These are phyloP conservation scores for Phytophthora constricta DNA, from an alignment of 352 stramenopile species.

Conservation along the genomic window DNA sequence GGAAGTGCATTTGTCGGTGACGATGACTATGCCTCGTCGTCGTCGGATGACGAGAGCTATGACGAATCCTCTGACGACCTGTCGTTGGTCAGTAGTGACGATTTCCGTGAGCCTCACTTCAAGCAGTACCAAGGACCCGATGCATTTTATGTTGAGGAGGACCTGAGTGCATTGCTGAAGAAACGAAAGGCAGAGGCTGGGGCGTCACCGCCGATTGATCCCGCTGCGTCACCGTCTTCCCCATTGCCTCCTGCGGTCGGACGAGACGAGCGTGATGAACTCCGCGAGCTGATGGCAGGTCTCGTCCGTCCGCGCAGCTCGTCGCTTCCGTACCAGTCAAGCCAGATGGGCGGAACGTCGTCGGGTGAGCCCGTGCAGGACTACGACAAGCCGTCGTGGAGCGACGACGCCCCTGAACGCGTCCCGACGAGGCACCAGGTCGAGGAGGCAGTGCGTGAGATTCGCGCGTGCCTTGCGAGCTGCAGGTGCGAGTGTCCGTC, in stretches of 20 bases:
- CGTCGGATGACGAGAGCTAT: conserved; percentile 45
- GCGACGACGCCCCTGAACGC: conserved; percentile 57
- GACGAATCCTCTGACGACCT: conserved; percentile 44
- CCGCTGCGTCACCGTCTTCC: conserved; percentile 22
- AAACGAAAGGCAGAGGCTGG: conserved; percentile 29
- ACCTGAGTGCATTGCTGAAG: conserved; percentile 40
- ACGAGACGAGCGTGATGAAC: conserved; percentile 56
- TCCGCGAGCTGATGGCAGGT: conserved; percentile 65
- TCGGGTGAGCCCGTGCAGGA: conserved; percentile 40
- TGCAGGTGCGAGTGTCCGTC: conserved; percentile 75
- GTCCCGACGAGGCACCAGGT: conserved; percentile 45
- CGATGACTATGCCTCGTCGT: conserved; percentile 38
- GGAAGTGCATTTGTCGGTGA: conserved; percentile 29
- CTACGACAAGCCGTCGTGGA: conserved; percentile 59
- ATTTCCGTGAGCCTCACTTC: conserved; percentile 33
- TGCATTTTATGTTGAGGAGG: conserved; percentile 48
- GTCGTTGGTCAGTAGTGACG: conserved; percentile 42
- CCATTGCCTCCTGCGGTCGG: conserved; percentile 18
- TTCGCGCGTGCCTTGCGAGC: conserved; percentile 61
- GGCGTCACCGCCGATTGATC: conserved; percentile 11
- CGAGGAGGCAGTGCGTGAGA: conserved; percentile 52
- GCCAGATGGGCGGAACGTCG: conserved; percentile 41
- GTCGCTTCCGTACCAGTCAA: conserved; percentile 58
- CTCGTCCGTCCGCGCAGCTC: conserved; percentile 69
- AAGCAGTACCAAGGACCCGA: conserved; percentile 33